Conservation (phyloP, 345 rosid genomes). For the Rhodamnia argentea region DNA sequence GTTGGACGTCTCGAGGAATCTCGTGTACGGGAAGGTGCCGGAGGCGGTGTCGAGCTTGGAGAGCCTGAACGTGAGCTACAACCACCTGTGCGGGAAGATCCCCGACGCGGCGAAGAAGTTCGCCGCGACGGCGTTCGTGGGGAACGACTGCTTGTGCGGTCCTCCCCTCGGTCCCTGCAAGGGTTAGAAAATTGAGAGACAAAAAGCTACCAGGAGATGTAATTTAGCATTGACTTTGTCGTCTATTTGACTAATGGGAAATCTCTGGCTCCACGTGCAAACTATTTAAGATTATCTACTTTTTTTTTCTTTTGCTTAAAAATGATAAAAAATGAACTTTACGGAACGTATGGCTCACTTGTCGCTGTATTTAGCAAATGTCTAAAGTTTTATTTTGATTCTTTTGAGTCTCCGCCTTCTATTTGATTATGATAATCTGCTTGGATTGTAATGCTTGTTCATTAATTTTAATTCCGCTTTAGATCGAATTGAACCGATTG, state of each 20-base stretch:
- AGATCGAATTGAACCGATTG: neutral
- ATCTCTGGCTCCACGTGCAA: no score
- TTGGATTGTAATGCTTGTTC: neutral
- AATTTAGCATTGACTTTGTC: no score
- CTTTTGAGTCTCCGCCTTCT: neutral
- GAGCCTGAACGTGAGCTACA: constrained; percentile 41
- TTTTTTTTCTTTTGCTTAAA: no score
- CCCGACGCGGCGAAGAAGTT: constrained; percentile 34
- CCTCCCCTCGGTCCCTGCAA: constrained; percentile 44
- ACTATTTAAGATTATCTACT: no score
- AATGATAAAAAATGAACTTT: neutral
- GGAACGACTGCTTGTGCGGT: constrained; percentile 50
- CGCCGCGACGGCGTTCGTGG: constrained; percentile 34
- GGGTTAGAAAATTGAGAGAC: neutral
- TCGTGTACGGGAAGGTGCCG: constrained; percentile 49
- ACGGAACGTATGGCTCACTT: neutral
- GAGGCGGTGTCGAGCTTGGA: constrained; percentile 26
- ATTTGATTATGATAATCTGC: neutral
- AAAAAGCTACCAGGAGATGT: no score
- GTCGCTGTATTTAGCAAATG: neutral
- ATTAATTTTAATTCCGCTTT: no score
- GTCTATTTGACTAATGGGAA: no score
- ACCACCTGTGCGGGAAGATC: constrained; percentile 59
- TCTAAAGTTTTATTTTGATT: neutral
- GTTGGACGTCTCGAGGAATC: constrained; percentile 53